Evolutionary conservation across 2,329 filamentous ascomycete genomes (phyloP), one percentile per base, ranked within the genome.

Genomic region (Grosmannia serpens): DNA sequence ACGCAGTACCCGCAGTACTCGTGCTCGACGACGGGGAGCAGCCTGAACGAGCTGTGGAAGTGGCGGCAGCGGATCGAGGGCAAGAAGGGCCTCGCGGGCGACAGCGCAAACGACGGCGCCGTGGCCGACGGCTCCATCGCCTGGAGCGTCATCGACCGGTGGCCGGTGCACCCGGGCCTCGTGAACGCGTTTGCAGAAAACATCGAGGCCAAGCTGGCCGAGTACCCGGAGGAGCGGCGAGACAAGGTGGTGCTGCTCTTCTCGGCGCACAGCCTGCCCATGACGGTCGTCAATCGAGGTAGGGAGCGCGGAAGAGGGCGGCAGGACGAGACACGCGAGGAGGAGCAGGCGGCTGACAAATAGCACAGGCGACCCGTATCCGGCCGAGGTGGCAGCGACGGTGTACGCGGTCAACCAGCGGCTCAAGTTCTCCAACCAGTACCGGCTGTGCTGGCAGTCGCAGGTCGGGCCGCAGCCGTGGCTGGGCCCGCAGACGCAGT

Each of bases 1-100:
- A 96, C 92, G 31, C 94, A 99, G 73, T 99, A 99, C 67, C 94
- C 94, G 2, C 94, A 99, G 71, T 99, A 99, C 73, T 96, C 90
- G 24, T 99, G 95, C 75, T 96, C 91, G 24, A 99, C 94, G 1
- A 99, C 94, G 0, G 94, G 94, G 26, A 96, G 90, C 71, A 96
- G 90, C 62, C 75, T 99, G 59, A 99, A 99, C 68, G 94, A 99
- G 74, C 75, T 99, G 41, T 99, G 94, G 94, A 96, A 95, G 74
- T 96, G 91, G 91, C 82, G 91, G 62, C 88, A 90, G 68, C 79
- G 90, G 62, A 75, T 99, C 57, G 91, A 97, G 71, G 89, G 89
- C 46, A 91, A 89, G 71, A 54, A 55, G 51, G 46, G 31, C 7
- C 11, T 11, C 20, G 31, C 10, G n/a, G 53, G 76, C 79, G 50